Base-by-base conservation (phyloP, 345 rosid species). In the Pistacia vera region DNA sequence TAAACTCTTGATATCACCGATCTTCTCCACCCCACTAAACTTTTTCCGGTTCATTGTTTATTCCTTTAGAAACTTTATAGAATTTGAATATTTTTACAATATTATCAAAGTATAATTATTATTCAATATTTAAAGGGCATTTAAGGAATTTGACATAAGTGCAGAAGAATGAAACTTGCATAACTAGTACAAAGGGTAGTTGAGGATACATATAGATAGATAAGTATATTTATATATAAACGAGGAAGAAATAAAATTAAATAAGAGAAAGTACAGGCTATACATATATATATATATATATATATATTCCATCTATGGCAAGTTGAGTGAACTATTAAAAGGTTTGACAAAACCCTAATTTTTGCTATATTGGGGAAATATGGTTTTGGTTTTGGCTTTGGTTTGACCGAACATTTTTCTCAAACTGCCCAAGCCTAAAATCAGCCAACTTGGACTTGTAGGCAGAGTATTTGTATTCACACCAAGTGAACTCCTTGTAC, bases 401-500 rank as follows among this genome's bases (percentile, higher is more conserved):
- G 73, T 71, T 5, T 68, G 35, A 64, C 46, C 51, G 25, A 63
- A 72, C 36, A 51, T 16, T 59, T 68, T 88, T 95, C 83, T 90
- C 94, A 75, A 90, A 95, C 20, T 30, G 56, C 12, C 90, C 89
- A 77, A 95, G 97, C 85, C 97, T 88, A 44, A 89, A 68, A 83
- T 93, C 94, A 72, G 90, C 92, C 81, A 95, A 81, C 81, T 85
- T 95, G 25, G 97, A 87, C 73, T 85, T 90, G 81, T 90, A 90
- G 8, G 92, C 95, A 60, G 98, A 91, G 11, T 64, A 75, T 65
- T 95, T 95, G 83, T 89, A 95, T 49, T 95, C 94, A 63, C 62
- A 68, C 99, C 99, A 95, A 33, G 96, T 91, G 87, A 93, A 93
- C 70, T 91, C 98, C 56, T 84, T 81, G 86, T 95, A 95, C 82